Evolutionary conservation across 371 early-diverging fungal genomes (phyloP), one percentile per base, ranked within the genome.

Genomic region (Circinella umbellata): DNA sequence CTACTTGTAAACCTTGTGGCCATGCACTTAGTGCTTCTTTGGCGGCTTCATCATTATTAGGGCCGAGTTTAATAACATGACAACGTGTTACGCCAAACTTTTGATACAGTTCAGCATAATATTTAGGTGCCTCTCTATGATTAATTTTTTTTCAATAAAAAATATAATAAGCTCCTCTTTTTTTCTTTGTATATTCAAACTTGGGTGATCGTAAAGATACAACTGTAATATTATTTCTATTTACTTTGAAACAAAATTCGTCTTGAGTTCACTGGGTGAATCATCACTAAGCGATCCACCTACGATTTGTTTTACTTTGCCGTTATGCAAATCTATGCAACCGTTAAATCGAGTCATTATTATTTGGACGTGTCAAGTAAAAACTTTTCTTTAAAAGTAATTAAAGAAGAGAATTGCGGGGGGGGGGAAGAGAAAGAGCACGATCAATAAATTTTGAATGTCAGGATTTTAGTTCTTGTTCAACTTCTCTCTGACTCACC

Each of bases 231-330:
- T 27, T 27, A 34, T 34, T 8, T 57, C 7, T 18, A 10, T 49
- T 73, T 86, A 93, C 92, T 78, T 85, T 0, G 98, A 92, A 0
- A 96, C 94, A 88, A 95, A 97, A 87, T 99, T 99, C 4, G 96
- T 96, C 53, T 86, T 83, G 35, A 96, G 86, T 20, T 77, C 86
- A 17, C 86, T 86, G 38, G 89, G 82, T 60, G 85, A 84, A 55
- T 78, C 69, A 73, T 95, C 95, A 67, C 76, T 86, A 27, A 98
- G 86, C 35, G 97, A 91, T 20, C 95, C 96, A 49, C 99, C 98
- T 37, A 99, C 97, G 69, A 98, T 98, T 76, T 99, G 99, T 83
- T 99, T 99, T 65, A 99, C 99, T 80, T 95, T 87, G 47, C 99
- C 99, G 36, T 91, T 76, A 82, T 99, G 99, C 67, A 99, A 85